These are phyloP conservation scores for Epichloe uncinata DNA, from an alignment of 2,329 filamentous ascomycete species.

Conservation along the genomic window DNA sequence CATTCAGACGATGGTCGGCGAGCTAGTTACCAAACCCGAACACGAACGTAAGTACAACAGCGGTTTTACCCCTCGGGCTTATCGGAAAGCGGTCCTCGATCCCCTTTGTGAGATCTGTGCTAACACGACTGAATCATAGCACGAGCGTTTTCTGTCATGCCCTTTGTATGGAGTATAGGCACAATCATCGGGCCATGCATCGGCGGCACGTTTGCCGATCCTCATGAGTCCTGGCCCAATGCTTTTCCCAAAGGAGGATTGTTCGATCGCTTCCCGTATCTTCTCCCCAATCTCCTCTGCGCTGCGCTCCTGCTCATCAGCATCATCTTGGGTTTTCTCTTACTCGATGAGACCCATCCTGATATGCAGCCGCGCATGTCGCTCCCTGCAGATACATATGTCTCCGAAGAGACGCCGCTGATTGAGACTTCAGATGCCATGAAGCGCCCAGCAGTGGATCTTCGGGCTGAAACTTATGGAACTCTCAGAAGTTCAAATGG, in stretches of 20 bases:
- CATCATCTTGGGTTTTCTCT: conserved; percentile 65
- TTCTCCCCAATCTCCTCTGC: conserved; percentile 82
- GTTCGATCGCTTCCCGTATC: conserved; percentile 71
- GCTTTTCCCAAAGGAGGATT: conserved; percentile 53
- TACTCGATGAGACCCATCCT: conserved; percentile 81
- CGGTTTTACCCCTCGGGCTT: no score
- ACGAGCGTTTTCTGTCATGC: conserved; percentile 81
- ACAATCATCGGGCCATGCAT: conserved; percentile 83
- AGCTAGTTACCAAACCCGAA: conserved; percentile 69
- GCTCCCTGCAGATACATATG: conserved; percentile 34
- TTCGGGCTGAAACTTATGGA: conserved; percentile 68
- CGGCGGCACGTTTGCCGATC: conserved; percentile 74
- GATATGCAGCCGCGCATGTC: conserved; percentile 51
- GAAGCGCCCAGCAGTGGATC: conserved; percentile 57
- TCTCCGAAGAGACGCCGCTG: conserved; percentile 58
- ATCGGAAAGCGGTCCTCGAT: not conserved
- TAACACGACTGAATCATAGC: conserved; percentile 32
- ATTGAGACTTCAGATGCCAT: conserved; percentile 63
- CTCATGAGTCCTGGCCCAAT: conserved; percentile 58
- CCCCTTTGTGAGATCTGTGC: conserved; percentile 2
- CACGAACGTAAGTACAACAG: conserved; percentile 60
- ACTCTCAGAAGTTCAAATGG: conserved; percentile 42
- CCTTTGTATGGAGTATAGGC: conserved; percentile 84
- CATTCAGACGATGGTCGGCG: conserved; percentile 85
- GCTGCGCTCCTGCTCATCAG: conserved; percentile 62